phyloP scores from a whole-genome alignment of 345 rosid genomes.

The Barbarea vulgaris region DNA sequence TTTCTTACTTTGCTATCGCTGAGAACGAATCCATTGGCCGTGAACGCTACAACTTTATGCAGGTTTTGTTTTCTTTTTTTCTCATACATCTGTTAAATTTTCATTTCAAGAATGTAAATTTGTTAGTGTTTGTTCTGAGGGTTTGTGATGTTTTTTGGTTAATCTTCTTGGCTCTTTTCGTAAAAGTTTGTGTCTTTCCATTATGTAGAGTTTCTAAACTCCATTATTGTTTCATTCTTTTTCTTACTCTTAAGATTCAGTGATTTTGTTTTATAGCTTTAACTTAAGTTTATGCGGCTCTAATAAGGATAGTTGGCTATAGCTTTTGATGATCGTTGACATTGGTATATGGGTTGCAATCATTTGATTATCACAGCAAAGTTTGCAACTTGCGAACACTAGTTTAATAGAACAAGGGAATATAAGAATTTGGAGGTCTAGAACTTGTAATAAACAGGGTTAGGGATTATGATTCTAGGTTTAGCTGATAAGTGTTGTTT shows the following conservation, averaged over 20 bases:
- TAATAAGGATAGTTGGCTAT: background rate
- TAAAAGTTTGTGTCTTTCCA: background rate
- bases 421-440: background rate
- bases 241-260: background rate
- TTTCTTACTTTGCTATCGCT: slow-evolving; percentile 86
- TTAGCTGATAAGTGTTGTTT: background rate
- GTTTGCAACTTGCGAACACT: background rate
- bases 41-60: slow-evolving; percentile 94
- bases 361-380: background rate
- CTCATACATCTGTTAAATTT: background rate
- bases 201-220: background rate
- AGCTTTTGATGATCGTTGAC: background rate
- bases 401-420: background rate
- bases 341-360: background rate
- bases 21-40: slow-evolving; percentile 93
- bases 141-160: background rate
- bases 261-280: background rate
- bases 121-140: background rate
- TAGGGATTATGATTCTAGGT: slow-evolving; percentile 3
- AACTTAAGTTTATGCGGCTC: background rate
- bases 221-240: background rate
- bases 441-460: background rate
- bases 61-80: slow-evolving; percentile 53
- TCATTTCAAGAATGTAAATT: background rate
- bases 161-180: slow-evolving; percentile 5